Conservation (phyloP, 495 filamentous ascomycete species). For the Penicillium cosmopolitanum region DNA sequence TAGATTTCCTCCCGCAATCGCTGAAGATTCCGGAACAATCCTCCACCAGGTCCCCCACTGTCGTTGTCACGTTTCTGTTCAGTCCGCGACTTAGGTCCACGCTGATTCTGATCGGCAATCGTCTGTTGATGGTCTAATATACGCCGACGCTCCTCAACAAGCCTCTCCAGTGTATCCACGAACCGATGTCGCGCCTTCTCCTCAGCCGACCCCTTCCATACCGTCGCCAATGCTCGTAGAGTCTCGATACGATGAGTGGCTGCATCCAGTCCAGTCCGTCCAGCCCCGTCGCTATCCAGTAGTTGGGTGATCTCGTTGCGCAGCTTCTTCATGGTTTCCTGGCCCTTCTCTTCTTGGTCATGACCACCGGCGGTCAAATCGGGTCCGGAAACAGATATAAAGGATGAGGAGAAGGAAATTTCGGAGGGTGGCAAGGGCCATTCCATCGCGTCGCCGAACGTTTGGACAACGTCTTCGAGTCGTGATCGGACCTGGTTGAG, state of each 20-base stretch:
- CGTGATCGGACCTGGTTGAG: slow-evolving; percentile 78
- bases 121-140: slow-evolving; percentile 59
- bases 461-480: slow-evolving; percentile 82
- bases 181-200: slow-evolving; percentile 82
- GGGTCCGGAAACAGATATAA: slow-evolving; percentile 80
- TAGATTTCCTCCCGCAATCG: slow-evolving; percentile 77
- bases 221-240: slow-evolving; percentile 67
- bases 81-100: slow-evolving; percentile 23
- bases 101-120: slow-evolving; percentile 41
- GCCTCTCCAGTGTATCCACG: slow-evolving; percentile 72
- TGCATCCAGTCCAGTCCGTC: slow-evolving; percentile 57
- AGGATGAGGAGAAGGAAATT: slow-evolving; percentile 68
- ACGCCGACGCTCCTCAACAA: slow-evolving; percentile 59
- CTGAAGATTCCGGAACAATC: slow-evolving; percentile 79
- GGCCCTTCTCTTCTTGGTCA: slow-evolving; percentile 76
- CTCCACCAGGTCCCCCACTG: slow-evolving; percentile 62
- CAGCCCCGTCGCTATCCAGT: slow-evolving; percentile 53
- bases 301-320: slow-evolving; percentile 72
- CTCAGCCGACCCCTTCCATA: slow-evolving; percentile 96
- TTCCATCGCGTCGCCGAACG: slow-evolving; percentile 91
- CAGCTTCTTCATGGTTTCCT: slow-evolving; percentile 69
- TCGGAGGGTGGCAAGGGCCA: slow-evolving; percentile 87
- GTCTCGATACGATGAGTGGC: slow-evolving; percentile 73
- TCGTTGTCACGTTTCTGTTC: slow-evolving; percentile 40
- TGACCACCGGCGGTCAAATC: slow-evolving; percentile 64